Evolutionary conservation across 2,329 filamentous ascomycete genomes (phyloP).

Genomic region (Dactylellina drechsleri): DNA sequence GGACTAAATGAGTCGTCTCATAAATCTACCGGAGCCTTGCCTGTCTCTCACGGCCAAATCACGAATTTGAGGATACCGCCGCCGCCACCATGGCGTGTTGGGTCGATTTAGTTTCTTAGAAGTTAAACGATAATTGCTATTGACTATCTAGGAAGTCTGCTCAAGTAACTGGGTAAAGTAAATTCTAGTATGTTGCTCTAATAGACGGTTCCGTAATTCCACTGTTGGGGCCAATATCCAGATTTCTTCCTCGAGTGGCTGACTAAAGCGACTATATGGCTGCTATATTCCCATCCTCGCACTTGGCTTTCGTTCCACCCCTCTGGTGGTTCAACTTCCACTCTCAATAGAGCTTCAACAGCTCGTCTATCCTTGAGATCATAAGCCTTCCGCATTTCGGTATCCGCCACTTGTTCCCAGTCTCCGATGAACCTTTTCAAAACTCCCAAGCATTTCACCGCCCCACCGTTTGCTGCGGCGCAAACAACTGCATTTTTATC

Average conservation of each 20-base stretch:
- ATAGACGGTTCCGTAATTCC: slow-evolving; percentile 30
- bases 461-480: slow-evolving; percentile 17
- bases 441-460: slow-evolving; percentile 16
- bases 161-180: too few species aligned
- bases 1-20: too few species aligned
- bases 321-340: slow-evolving; percentile 2
- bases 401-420: slow-evolving; percentile 16
- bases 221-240: slow-evolving; percentile 28
- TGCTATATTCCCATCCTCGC: slow-evolving; percentile 12
- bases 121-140: too few species aligned
- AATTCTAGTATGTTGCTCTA: background rate
- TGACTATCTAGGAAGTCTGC: too few species aligned
- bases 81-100: too few species aligned
- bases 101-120: too few species aligned
- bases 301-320: slow-evolving; percentile 2
- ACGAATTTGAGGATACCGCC: too few species aligned
- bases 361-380: slow-evolving; percentile 20
- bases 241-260: slow-evolving; percentile 17
- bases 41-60: too few species aligned
- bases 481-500: slow-evolving; percentile 16
- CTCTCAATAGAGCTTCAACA: slow-evolving; percentile 18
- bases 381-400: slow-evolving; percentile 12
- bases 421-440: slow-evolving; percentile 15
- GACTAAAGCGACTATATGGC: slow-evolving; percentile 12
- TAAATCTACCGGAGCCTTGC: too few species aligned